These are phyloP conservation scores for Ganoderma lingzhi DNA, from an alignment of 1,284 basidiomycete genomes.

Conservation along the genomic window DNA sequence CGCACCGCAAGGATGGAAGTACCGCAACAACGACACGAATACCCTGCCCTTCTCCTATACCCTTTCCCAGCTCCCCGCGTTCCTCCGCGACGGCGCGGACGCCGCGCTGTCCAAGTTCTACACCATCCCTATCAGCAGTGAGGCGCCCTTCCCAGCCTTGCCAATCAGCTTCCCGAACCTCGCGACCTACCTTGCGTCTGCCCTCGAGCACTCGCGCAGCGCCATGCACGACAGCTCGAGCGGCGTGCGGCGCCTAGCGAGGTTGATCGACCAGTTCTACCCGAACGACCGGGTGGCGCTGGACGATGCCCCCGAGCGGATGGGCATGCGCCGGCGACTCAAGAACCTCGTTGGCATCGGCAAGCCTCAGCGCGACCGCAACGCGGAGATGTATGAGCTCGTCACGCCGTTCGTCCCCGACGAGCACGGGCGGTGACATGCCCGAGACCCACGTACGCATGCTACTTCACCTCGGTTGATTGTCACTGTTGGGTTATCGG, in stretches of 20 bases:
- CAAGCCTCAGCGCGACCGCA: constrained; percentile 55
- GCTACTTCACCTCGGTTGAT: neutral
- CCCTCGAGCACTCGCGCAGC: constrained; percentile 70
- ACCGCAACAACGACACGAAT: constrained; percentile 64
- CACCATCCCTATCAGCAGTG: constrained; percentile 66
- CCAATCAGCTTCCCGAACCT: constrained; percentile 79
- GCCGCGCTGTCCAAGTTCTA: constrained; percentile 71
- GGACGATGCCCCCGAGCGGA: constrained; percentile 47
- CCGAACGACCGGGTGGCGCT: constrained; percentile 50
- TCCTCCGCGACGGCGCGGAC: constrained; percentile 70
- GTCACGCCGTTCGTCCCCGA: constrained; percentile 74
- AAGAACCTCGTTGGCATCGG: constrained; percentile 68
- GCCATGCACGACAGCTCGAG: constrained; percentile 63
- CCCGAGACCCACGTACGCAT: neutral
- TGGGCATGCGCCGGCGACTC: constrained; percentile 53
- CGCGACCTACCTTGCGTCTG: constrained; percentile 76
- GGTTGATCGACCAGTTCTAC: constrained; percentile 68
- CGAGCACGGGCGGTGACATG: constrained; percentile 34
- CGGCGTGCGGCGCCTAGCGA: constrained; percentile 71
- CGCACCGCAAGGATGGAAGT: constrained; percentile 53
- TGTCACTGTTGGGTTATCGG: neutral
- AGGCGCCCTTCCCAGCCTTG: constrained; percentile 69
- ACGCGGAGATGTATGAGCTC: constrained; percentile 79
- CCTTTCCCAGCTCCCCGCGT: constrained; percentile 61
- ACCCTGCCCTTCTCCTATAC: constrained; percentile 76